phyloP scores from a whole-genome alignment of 2,329 filamentous ascomycete species.

The Amauroascus verrucosus region DNA sequence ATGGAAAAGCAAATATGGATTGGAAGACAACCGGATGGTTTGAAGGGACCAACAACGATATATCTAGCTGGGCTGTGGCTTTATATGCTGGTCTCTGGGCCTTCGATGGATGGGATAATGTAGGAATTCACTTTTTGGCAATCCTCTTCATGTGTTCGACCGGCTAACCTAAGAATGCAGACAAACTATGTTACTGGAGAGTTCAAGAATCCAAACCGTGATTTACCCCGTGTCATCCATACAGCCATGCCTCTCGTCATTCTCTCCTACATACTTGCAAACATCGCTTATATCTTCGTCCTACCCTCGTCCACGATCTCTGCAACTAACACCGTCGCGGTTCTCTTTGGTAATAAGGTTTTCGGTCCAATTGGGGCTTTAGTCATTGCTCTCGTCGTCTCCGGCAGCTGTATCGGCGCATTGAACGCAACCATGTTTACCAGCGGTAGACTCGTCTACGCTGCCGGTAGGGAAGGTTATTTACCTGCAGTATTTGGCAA shows the following conservation, averaged over 20 bases:
- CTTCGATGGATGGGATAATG: conserved; percentile 98
- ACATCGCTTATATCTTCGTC: conserved; percentile 88
- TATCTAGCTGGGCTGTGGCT: conserved; percentile 83
- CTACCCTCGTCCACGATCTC: conserved; percentile 72
- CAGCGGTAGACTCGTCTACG: conserved; percentile 81
- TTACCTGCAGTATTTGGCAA: conserved; percentile 73
- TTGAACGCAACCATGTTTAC: conserved; percentile 94
- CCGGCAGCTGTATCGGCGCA: conserved; percentile 84
- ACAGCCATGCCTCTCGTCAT: conserved; percentile 95
- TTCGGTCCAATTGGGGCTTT: conserved; percentile 77
- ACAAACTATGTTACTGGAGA: conserved; percentile 97
- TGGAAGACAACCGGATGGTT: conserved; percentile 91
- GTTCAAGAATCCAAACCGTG: conserved; percentile 80
- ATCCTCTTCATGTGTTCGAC: background rate
- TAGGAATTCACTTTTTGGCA: conserved; percentile 39
- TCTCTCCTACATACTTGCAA: conserved; percentile 77
- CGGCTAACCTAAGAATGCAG: conserved; percentile 36
- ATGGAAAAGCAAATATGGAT: conserved; percentile 63
- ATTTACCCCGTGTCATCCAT: conserved; percentile 89
- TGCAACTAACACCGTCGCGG: conserved; percentile 85
- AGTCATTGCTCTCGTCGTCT: conserved; percentile 77
- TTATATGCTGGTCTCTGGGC: conserved; percentile 95
- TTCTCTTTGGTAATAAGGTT: conserved; percentile 81
- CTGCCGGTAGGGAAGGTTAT: conserved; percentile 89
- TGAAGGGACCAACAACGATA: conserved; percentile 65